A percentile compares a stretch with the other conserved stretches of the same genome.
These are phyloP conservation scores for Penicillium brevicompactum DNA, from an alignment of 2,329 filamentous ascomycete species.

Conservation along the genomic window DNA sequence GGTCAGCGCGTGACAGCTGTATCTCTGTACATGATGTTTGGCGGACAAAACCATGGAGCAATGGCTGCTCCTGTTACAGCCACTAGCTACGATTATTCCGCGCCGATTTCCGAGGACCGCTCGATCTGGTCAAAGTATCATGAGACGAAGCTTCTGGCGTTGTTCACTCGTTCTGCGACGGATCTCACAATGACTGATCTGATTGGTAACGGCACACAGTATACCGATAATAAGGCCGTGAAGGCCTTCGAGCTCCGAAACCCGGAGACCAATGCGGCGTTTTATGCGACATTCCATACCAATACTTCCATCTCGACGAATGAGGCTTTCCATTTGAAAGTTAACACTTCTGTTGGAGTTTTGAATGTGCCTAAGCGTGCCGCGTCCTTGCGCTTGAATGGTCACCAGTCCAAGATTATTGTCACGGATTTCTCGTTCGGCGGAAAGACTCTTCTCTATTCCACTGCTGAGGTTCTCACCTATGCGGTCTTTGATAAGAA, in stretches of 20 bases:
- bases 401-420: conserved; percentile 64
- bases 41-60: conserved; percentile 66
- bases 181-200: conserved; percentile 60
- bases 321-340: conserved; percentile 57
- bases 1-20: conserved; percentile 62
- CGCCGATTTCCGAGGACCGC: conserved; percentile 62
- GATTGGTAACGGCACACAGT: conserved; percentile 50
- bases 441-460: conserved; percentile 54
- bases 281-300: conserved; percentile 61
- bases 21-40: conserved; percentile 66
- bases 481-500: conserved; percentile 53
- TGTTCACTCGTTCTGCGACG: conserved; percentile 61
- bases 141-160: conserved; percentile 63
- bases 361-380: conserved; percentile 57
- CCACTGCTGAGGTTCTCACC: conserved; percentile 58
- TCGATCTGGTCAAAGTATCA: conserved; percentile 62
- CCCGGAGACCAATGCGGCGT: conserved; percentile 57
- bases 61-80: conserved; percentile 60
- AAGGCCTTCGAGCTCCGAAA: conserved; percentile 61
- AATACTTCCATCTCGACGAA: conserved; percentile 54
- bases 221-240: conserved; percentile 56
- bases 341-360: conserved; percentile 59
- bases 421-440: conserved; percentile 63
- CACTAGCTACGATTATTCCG: conserved; percentile 66
- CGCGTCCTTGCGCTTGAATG: conserved; percentile 56